These are phyloP conservation scores for Ascobolus immersus DNA, from an alignment of 495 filamentous ascomycete genomes.

Conservation along the genomic window DNA sequence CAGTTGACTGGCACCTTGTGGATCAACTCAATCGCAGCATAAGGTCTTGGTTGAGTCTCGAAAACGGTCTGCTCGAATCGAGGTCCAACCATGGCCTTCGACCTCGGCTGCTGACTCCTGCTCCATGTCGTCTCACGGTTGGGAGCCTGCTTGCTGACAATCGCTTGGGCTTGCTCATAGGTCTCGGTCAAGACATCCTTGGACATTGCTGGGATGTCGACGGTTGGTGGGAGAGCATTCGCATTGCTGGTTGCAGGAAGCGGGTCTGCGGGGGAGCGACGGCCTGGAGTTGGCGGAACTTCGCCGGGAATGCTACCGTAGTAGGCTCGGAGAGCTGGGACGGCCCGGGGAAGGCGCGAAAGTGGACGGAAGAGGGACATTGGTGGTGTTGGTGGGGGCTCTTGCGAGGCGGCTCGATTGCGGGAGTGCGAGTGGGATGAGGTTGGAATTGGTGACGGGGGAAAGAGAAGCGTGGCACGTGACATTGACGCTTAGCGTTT, in stretches of 20 bases:
- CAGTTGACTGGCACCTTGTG: slow-evolving; percentile 87
- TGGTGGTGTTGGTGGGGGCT: too few relatives aligned
- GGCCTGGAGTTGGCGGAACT: slow-evolving; percentile 7
- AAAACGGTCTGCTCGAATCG: slow-evolving; percentile 93
- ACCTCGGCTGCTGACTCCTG: slow-evolving; percentile 51
- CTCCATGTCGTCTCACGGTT: slow-evolving; percentile 66
- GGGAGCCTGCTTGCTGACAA: slow-evolving; percentile 53
- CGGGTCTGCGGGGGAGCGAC: slow-evolving; percentile 4
- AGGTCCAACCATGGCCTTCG: slow-evolving; percentile 67
- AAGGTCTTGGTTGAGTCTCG: slow-evolving; percentile 65
- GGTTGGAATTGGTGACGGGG: too few relatives aligned
- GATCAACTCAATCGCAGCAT: slow-evolving; percentile 79
- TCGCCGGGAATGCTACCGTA: background rate
- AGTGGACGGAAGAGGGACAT: too few relatives aligned
- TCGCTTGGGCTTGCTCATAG: slow-evolving; percentile 33
- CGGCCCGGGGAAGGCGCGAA: too few relatives aligned
- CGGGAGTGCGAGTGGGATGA: too few relatives aligned
- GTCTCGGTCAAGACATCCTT: slow-evolving; percentile 15
- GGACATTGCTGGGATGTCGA: background rate
- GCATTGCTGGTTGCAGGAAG: background rate
- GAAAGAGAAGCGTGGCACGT: too few relatives aligned
- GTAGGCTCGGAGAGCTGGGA: too few relatives aligned
- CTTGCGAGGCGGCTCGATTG: too few relatives aligned
- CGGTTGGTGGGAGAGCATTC: background rate
- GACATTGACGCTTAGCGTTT: too few relatives aligned